These are phyloP conservation scores for Rhizomucor miehei DNA, from an alignment of 371 early-diverging fungal genomes.

Conservation along the genomic window DNA sequence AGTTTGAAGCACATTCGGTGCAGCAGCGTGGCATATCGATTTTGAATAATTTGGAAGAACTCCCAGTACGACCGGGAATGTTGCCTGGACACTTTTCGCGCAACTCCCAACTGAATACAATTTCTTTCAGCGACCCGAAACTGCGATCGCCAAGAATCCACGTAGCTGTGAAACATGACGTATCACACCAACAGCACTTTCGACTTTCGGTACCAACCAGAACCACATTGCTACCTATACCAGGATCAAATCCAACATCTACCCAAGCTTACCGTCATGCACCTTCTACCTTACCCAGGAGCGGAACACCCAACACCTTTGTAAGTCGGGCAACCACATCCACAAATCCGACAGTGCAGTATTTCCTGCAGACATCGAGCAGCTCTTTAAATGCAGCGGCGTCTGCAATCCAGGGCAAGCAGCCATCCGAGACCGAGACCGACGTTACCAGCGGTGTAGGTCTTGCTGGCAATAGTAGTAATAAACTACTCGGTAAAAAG, in stretches of 20 bases:
- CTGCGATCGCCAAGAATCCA: constrained; percentile 13
- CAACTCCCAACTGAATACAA: constrained; percentile 19
- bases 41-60: constrained; percentile 1
- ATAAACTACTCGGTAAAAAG: constrained; percentile 20
- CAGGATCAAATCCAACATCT: constrained; percentile 12
- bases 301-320: background rate
- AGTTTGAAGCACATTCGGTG: background rate
- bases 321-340: constrained; percentile 17
- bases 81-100: constrained; percentile 18
- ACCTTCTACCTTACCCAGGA: constrained; percentile 8
- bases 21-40: too few relatives aligned
- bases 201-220: background rate
- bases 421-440: constrained; percentile 1
- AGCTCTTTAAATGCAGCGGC: constrained; percentile 29
- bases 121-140: constrained; percentile 22
- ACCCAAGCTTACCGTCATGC: constrained; percentile 19
- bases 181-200: background rate
- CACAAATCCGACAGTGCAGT: constrained; percentile 26
- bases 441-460: background rate
- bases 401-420: constrained; percentile 18
- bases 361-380: constrained; percentile 28
- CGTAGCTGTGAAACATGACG: background rate
- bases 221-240: too few relatives aligned
- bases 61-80: background rate
- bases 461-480: constrained; percentile 9